Percentiles rank a stretch among this genome's conserved stretches.
Evolutionary conservation across 768 basidiomycete genomes (phyloP).

Genomic region (Psilocybe cyanescens): DNA sequence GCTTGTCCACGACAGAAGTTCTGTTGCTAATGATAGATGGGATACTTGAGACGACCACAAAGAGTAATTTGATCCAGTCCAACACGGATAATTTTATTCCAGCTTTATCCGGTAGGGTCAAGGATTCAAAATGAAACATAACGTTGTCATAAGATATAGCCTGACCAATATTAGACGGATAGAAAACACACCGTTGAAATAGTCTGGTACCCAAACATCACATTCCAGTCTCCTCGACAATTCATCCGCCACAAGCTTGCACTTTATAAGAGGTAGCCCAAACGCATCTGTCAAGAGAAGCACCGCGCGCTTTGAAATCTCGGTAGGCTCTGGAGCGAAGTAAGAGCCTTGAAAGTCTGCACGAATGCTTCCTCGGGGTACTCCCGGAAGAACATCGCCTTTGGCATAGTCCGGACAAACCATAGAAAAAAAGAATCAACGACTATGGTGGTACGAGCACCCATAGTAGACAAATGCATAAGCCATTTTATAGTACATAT

Average conservation of each 20-base stretch:
- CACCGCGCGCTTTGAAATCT: slow-evolving; percentile 43
- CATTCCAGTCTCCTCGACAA: slow-evolving; percentile 49
- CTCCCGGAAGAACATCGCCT: slow-evolving; percentile 47
- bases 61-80: slow-evolving; percentile 29
- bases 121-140: slow-evolving; percentile 23
- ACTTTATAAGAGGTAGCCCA: slow-evolving; percentile 53
- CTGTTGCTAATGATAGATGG: slow-evolving; percentile 33
- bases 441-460: too few relatives aligned
- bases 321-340: slow-evolving; percentile 28
- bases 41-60: slow-evolving; percentile 25
- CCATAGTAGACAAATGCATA: too few relatives aligned
- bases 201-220: slow-evolving; percentile 70
- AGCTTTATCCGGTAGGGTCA: slow-evolving; percentile 32
- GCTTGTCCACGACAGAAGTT: slow-evolving; percentile 32
- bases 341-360: slow-evolving; percentile 45
- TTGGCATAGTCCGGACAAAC: slow-evolving; percentile 39
- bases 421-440: neutral
- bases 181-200: slow-evolving; percentile 48
- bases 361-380: slow-evolving; percentile 45
- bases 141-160: too few relatives aligned
- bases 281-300: slow-evolving; percentile 61
- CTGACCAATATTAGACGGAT: too few relatives aligned
- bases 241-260: slow-evolving; percentile 59
- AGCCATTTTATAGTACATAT: too few relatives aligned
- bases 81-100: slow-evolving; percentile 34